Conservation (phyloP, 495 filamentous ascomycete species). For the Podospora australis region DNA sequence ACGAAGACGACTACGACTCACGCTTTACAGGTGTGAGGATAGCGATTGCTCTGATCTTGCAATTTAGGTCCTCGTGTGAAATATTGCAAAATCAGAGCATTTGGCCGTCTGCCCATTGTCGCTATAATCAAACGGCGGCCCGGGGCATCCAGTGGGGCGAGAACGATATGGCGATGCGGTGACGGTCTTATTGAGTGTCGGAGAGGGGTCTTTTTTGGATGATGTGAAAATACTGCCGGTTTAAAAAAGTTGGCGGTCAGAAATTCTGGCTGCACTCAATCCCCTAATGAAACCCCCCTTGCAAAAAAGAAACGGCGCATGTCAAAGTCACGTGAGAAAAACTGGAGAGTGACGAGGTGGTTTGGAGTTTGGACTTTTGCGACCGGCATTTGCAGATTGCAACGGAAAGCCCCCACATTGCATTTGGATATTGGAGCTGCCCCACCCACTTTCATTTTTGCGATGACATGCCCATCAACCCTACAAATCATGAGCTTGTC, state of each 20-base stretch:
- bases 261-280: neutral
- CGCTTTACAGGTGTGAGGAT: constrained; percentile 78
- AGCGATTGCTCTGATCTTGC: constrained; percentile 78
- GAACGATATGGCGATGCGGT: constrained; percentile 6
- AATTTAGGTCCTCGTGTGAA: constrained; percentile 78
- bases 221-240: constrained; percentile 28
- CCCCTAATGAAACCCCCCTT: too few species aligned
- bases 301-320: too few species aligned
- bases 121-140: constrained; percentile 7
- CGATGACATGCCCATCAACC: too few species aligned
- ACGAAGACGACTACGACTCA: constrained; percentile 14
- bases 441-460: too few species aligned
- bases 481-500: too few species aligned
- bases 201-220: constrained; percentile 17
- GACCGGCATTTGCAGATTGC: too few species aligned
- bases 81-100: constrained; percentile 74
- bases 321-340: too few species aligned
- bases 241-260: constrained; percentile 27
- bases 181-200: constrained; percentile 4
- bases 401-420: too few species aligned
- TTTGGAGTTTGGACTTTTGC: too few species aligned
- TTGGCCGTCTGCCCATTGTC: constrained; percentile 73
- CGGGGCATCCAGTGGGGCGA: constrained; percentile 15
- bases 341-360: too few species aligned
- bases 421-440: too few species aligned